Base-by-base conservation (phyloP, 2,329 filamentous ascomycete species). In the Stenocarpella maydis region DNA sequence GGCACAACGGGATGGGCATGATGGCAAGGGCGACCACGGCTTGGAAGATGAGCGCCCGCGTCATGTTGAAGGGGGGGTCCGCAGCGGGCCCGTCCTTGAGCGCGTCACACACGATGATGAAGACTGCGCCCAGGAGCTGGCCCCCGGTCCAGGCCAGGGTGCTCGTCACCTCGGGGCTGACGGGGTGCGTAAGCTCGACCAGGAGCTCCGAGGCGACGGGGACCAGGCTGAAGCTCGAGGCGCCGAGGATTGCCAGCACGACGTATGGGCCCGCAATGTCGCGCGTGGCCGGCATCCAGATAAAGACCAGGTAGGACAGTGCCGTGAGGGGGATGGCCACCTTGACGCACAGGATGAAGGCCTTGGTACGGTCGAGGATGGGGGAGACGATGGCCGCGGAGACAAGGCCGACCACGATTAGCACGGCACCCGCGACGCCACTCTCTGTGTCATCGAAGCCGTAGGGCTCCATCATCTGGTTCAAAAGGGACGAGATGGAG, bases 401-500 rank as follows among this genome's bases (percentile, higher is more conserved):
- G 53, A 97, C 85, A 1, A 99, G 88, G 10, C 96, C 96, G 65
- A 96, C 92, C 55, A 97, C 85, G 77, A 98, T 98, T 41, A 98
- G 87, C 10, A 98, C 80, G 0, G 92, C 96, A 72, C 96, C 96
- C 14, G 91, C 94, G 75, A 98, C 95, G 41, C 96, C 96, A 26
- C 95, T 93, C 68, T 97, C 87, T 73, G 91, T 91, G 78, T 97
- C 92, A 70, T 83, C 87, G 86, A 94, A 97, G 75, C 89, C 92
- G 81, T 98, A 95, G 0, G 96, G 96, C 47, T 88, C 84, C 72
- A 98, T 87, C 77, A 98, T 93, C 78, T 98, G 95, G 82, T 95
- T 97, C 12, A 98, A 86, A 1, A 98, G 88, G 1, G 92, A 92
- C 61, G 94, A 97, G 73, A 95, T 84, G 74, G 92, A 92, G 85